Evolutionary conservation across 2,329 filamentous ascomycete genomes (phyloP).

Genomic region (Monilinia aucupariae): DNA sequence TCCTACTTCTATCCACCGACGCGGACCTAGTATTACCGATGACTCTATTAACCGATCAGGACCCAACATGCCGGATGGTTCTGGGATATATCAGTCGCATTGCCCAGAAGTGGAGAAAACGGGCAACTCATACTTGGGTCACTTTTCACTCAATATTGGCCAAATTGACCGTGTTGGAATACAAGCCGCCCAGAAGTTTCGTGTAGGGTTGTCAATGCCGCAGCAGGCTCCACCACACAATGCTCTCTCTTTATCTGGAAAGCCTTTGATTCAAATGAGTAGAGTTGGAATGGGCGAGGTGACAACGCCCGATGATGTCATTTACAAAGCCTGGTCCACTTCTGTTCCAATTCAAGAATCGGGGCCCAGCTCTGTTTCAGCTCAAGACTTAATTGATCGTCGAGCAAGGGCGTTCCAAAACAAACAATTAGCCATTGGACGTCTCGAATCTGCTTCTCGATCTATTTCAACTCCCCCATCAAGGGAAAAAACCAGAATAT

Average conservation of each 20-base stretch:
- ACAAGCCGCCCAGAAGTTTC: neutral
- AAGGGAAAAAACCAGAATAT: neutral
- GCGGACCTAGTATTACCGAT: neutral
- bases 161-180: neutral
- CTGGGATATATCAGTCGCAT: neutral
- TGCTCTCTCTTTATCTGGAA: neutral
- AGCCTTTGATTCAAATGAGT: neutral
- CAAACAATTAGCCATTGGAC: neutral
- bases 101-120: neutral
- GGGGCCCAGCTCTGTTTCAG: neutral
- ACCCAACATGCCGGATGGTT: neutral
- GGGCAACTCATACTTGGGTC: neutral
- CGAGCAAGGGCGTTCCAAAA: neutral
- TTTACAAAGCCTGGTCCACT: neutral
- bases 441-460: neutral
- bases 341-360: neutral
- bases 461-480: neutral
- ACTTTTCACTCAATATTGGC: neutral
- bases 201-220: neutral
- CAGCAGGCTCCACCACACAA: neutral
- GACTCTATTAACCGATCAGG: neutral
- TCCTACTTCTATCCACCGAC: slow-evolving; percentile 1
- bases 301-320: neutral
- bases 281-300: neutral
- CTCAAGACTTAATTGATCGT: neutral